These are phyloP conservation scores for Senna tora DNA, from an alignment of 306 rosid genomes.

Conservation along the genomic window DNA sequence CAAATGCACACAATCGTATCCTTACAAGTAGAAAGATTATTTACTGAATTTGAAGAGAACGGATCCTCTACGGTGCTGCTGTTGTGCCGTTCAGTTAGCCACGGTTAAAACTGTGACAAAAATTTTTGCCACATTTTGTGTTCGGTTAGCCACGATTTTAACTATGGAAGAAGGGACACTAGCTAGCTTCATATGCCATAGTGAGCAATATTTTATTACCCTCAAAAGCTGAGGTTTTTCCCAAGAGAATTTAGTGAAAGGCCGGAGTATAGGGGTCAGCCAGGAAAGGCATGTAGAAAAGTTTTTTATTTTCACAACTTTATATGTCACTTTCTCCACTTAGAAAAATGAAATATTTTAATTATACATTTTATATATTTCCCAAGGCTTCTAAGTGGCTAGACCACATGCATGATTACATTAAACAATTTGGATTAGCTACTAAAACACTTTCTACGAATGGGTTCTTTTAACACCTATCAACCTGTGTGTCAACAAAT, in stretches of 20 bases:
- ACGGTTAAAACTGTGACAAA: too few species aligned
- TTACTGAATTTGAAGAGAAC: too few species aligned
- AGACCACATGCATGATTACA: slow-evolving; percentile 24
- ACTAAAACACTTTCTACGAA: slow-evolving; percentile 16
- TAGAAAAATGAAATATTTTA: neutral
- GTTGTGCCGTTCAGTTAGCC: too few species aligned
- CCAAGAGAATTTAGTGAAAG: slow-evolving; percentile 1
- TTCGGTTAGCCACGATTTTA: too few species aligned
- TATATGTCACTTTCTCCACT: slow-evolving; percentile 39
- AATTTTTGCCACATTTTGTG: too few species aligned
- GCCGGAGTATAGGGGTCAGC: neutral
- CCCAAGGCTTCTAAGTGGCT: slow-evolving; percentile 22
- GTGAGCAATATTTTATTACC: slow-evolving; percentile 23
- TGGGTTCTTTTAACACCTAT: slow-evolving; percentile 35
- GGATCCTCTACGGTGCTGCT: too few species aligned
- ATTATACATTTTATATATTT: slow-evolving; percentile 14
- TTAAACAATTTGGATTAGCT: slow-evolving; percentile 39
- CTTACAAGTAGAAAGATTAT: too few species aligned
- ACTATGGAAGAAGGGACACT: slow-evolving; percentile 6
- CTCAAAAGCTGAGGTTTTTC: slow-evolving; percentile 23
- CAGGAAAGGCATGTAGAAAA: neutral
- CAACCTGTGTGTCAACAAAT: slow-evolving; percentile 25
- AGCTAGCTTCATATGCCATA: slow-evolving; percentile 28
- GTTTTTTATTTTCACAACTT: slow-evolving; percentile 33
- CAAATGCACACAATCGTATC: too few species aligned